Base-by-base conservation (phyloP, 192 early-diverging fungal genomes). In the Rhizophlyctis rosea region DNA sequence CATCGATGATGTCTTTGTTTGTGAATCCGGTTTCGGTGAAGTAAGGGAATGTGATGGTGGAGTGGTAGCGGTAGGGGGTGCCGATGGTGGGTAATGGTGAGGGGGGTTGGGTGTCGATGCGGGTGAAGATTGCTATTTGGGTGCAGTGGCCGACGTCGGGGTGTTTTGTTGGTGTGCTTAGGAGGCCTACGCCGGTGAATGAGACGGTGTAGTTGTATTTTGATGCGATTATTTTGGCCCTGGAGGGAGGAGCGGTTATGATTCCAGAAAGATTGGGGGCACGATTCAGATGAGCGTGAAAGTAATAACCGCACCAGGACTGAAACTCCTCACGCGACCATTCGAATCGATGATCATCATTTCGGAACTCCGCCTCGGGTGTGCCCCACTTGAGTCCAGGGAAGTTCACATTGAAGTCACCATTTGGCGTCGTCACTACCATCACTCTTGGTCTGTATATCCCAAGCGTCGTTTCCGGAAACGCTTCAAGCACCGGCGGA, bases 341-440 rank as follows among this genome's bases (percentile, higher is more conserved):
- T 76, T 98, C 95, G 72, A 95, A 98, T 52, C 86, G 86, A 74
- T 98, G 95, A 72, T 98, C 95, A 34, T 77, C 79, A 65, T 95
- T 83, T 32, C 95, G 80, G 50, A 93, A 83, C 14, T 49, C 65
- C 3, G 83, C 67, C 0, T 84, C 68, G 0, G 74, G 72, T 9
- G 85, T 87, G 34, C 89, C 90, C 68, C 90, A 91, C 28, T 74
- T 73, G 54, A 95, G 83, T 4, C 84, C 63, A 0, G 88, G 86
- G 63, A 95, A 98, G 62, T 91, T 73, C 33, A 89, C 75, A 64
- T 98, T 98, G 72, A 92, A 98, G 68, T 98, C 95, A 24, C 84
- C 90, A 65, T 98, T 98, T 27, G 79, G 78, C 7, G 81, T 82
- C 2, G 78, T 61, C 25, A 78, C 67, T 29, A 81, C 62, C 30